These are phyloP conservation scores for Moringa oleifera DNA, from an alignment of 345 rosid species.

Conservation along the genomic window DNA sequence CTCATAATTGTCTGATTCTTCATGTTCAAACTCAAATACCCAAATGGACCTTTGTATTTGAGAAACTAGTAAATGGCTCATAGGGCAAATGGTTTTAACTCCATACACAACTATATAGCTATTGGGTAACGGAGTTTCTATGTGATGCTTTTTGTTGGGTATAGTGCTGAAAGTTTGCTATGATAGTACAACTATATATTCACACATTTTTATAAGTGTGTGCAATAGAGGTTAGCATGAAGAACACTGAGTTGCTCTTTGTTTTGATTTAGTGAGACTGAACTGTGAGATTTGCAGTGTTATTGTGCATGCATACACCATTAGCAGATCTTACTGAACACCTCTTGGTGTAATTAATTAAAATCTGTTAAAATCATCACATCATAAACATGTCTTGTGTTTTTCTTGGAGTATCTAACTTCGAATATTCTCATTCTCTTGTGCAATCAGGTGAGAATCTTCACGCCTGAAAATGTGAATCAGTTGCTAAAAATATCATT, in stretches of 20 bases:
- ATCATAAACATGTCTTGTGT: not conserved
- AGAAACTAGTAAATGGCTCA: too few relatives aligned
- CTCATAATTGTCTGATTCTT: not conserved
- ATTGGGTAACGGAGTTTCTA: too few relatives aligned
- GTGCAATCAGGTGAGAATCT: conserved; percentile 50
- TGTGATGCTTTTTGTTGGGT: too few relatives aligned
- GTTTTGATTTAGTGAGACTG: not conserved
- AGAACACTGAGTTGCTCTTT: too few relatives aligned
- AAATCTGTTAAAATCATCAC: not conserved
- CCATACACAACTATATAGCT: too few relatives aligned
- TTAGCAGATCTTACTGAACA: too few relatives aligned
- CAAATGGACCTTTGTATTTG: too few relatives aligned
- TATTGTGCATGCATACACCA: not conserved
- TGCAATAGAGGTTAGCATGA: not conserved
- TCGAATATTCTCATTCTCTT: not conserved
- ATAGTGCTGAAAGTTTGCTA: not conserved
- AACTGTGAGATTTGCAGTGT: not conserved
- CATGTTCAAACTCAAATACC: not conserved
- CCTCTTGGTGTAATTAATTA: not conserved
- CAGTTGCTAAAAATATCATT: conserved; percentile 38
- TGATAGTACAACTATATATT: not conserved
- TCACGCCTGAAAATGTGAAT: conserved; percentile 44
- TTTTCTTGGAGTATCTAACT: not conserved
- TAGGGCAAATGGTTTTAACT: too few relatives aligned
- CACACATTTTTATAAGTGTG: too few relatives aligned